Base-by-base conservation (phyloP, 805 yeast species). In the Vanderwaltozyma yarrowii region DNA sequence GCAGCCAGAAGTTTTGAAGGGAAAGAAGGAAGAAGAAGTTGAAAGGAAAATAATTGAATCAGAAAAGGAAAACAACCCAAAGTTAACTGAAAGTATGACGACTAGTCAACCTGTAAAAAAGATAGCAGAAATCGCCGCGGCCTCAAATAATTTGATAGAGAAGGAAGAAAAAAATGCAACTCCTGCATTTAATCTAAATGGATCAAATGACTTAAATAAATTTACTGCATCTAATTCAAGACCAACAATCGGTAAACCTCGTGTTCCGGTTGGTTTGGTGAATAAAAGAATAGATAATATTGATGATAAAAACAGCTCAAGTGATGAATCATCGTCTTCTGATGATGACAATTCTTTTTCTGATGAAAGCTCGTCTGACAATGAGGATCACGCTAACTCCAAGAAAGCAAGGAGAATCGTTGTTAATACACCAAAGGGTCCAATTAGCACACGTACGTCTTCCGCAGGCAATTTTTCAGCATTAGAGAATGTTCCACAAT, bases 341-440 rank as follows among this genome's bases (percentile, higher is more conserved):
- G 18, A 67, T 53, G 51, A 64, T 59, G 54, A 67, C 54, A 30
- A 31, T 8, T 39, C 53, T 6, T 36, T 46, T 14, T 45, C 43
- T 9, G 51, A 44, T 17, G 46, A 42, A 10, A 42, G 45, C 34
- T 45, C 52, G 11, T 46, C 53, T 4, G 51, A 45, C 5, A 40
- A 42, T 15, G 41, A 47, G 2, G 41, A 41, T 32, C 27, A 27
- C 19, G 31, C 19, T 49, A 39, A 35, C 13, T 36, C 48, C 3
- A 50, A 39, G 27, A 63, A 57, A 31, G 62, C 67, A 8, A 61
- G 69, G 39, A 60, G 73, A 40, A 49, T 54, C n/a, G 63, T 69
- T 15, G 77, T 72, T 4, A 65, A 66, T 29, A 65, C 74, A 2
- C 77, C 77, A 15, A 62, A 55, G 38, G 63, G 59, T n/a, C 39